Percentiles rank a stretch among this genome's conserved stretches.
These are phyloP conservation scores for Neobulgaria alba DNA, from an alignment of 2,329 filamentous ascomycete genomes.

Conservation along the genomic window DNA sequence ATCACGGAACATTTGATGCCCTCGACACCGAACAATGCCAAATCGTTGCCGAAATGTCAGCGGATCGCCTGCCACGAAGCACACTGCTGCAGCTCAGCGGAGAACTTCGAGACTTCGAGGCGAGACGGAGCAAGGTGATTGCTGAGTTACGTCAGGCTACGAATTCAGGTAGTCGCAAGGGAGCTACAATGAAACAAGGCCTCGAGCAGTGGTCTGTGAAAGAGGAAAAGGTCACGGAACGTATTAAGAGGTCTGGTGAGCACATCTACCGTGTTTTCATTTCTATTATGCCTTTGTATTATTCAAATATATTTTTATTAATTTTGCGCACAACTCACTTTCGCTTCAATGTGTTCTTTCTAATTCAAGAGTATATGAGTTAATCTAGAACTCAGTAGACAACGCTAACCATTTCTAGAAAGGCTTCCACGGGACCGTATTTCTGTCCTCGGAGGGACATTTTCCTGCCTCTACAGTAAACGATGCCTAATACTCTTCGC, in stretches of 20 bases:
- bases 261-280: background rate
- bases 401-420: too few relatives aligned
- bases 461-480: background rate
- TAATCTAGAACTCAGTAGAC: too few relatives aligned
- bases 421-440: too few relatives aligned
- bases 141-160: conserved; percentile 7
- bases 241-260: conserved; percentile 8
- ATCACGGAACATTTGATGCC: too few relatives aligned
- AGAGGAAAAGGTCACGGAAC: conserved; percentile 10
- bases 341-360: too few relatives aligned
- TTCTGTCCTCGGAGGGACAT: too few relatives aligned
- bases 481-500: background rate
- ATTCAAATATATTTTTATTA: too few relatives aligned
- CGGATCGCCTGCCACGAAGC: conserved; percentile 7
- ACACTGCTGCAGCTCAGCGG: conserved; percentile 7
- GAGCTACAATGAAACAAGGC: conserved; percentile 10
- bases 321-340: too few relatives aligned
- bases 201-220: conserved; percentile 6
- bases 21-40: conserved; percentile 5
- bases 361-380: too few relatives aligned
- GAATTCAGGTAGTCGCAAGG: conserved; percentile 1
- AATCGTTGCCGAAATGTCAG: conserved; percentile 8
- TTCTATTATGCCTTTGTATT: too few relatives aligned
- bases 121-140: conserved; percentile 5
- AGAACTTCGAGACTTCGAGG: conserved; percentile 10